Base-by-base conservation (phyloP, 2,329 filamentous ascomycete genomes). In the Orbilia quercus region DNA sequence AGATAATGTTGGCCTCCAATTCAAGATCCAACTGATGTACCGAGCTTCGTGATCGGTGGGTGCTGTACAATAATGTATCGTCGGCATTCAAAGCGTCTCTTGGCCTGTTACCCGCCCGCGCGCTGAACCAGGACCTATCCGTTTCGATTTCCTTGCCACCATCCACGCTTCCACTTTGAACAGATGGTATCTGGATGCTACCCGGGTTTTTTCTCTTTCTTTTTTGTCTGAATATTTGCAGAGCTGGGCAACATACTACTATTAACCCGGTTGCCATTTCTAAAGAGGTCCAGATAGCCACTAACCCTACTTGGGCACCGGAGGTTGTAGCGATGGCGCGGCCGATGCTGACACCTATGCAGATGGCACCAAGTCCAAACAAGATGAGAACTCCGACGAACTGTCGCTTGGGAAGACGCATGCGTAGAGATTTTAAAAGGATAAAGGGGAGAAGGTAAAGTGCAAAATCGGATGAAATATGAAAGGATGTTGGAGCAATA, bases 391-490 rank as follows among this genome's bases (percentile, higher is more conserved):
- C 22, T 5, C 60, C 54, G 3, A 23, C 23, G 55, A 60, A 57
- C 23, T 73, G 60, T 18, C 47, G 38, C 20, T 31, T 38, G 3
- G 53, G 60, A 9, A 73, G 54, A 16, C 44, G 25, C n/a, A 42
- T 18, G 34, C 60, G 47, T 42, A 66, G n/a, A 23, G 58, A 55
- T 44, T 66, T 66, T 12, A 66, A 20, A n/a, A 73, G 54, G 7
- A 57, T 20, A 38, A 73, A 62, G 2, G 69, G 69, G 12, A 73
- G 40, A 16, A 54, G 18, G 25, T 40, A 73, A n/a, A 73, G 54
- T 1, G 60, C 69, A 62, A 73, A 73, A 40, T 66, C 51, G 14
- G 69, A 73, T 9, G 69, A 60, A 18, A 73, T 73, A 34, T 73
- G 69, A 42, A 73, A 73, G 40, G 22, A 16, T 7, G 60, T 23